A percentile compares a stretch with the other conserved stretches of the same genome.
phyloP scores from a whole-genome alignment of 371 early-diverging fungal species.

The Apophysomyces elegans region DNA sequence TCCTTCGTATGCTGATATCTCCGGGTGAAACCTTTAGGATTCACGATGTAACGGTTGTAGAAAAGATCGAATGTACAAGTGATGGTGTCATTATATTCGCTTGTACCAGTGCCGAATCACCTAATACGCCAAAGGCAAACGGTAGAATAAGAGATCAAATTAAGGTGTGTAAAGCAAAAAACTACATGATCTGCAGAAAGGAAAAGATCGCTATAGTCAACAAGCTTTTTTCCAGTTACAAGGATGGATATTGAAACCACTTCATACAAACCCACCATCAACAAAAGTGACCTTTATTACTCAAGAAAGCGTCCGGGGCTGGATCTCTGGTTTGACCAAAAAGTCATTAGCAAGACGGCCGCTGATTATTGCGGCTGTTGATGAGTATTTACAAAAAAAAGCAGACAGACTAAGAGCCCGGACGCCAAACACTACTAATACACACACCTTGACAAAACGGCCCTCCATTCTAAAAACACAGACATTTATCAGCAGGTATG shows the following conservation, averaged over 20 bases:
- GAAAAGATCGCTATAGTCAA: slow-evolving; percentile 16
- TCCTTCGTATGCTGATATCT: too few relatives aligned
- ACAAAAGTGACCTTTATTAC: slow-evolving; percentile 66
- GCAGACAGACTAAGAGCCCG: slow-evolving; percentile 42
- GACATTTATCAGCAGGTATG: not conserved
- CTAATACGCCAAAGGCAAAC: slow-evolving; percentile 59
- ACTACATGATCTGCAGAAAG: not conserved
- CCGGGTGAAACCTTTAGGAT: slow-evolving; percentile 36
- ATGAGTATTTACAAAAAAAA: slow-evolving; percentile 64
- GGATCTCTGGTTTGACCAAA: slow-evolving; percentile 70
- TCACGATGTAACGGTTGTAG: slow-evolving; percentile 65
- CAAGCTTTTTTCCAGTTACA: slow-evolving; percentile 29
- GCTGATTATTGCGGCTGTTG: slow-evolving; percentile 62
- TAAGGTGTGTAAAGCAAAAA: slow-evolving; percentile 35
- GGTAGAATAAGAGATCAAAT: slow-evolving; percentile 62
- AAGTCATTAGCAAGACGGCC: slow-evolving; percentile 68
- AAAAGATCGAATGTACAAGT: slow-evolving; percentile 61
- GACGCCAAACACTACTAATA: slow-evolving; percentile 4
- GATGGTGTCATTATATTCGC: slow-evolving; percentile 70
- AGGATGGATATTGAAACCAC: slow-evolving; percentile 69
- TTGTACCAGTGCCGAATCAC: slow-evolving; percentile 65
- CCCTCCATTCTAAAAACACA: not conserved
- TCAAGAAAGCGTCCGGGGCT: slow-evolving; percentile 52
- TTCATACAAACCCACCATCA: slow-evolving; percentile 56
- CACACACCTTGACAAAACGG: not conserved